Evolutionary conservation across 2,329 filamentous ascomycete genomes (phyloP).

Genomic region (Xylaria sp.): DNA sequence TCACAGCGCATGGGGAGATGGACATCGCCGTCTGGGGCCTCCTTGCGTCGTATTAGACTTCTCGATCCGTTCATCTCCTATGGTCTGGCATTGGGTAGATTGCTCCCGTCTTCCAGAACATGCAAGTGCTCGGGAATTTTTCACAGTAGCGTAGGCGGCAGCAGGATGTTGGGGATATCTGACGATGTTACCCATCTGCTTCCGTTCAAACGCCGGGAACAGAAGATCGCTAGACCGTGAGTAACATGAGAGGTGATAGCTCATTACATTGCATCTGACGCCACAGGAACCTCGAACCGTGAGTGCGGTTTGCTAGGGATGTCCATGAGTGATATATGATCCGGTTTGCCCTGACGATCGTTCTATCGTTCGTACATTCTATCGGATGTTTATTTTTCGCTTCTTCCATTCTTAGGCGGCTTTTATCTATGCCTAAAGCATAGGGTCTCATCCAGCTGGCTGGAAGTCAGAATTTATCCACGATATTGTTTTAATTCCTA

Average conservation of each 20-base stretch:
- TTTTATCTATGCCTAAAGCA: conserved; percentile 9
- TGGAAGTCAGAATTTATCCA: conserved; percentile 25
- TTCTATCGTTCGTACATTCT: conserved; percentile 5
- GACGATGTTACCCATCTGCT: conserved; percentile 13
- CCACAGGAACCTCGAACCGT: background rate
- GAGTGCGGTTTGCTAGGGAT: background rate
- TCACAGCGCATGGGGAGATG: conserved; percentile 20
- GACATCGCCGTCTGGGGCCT: background rate
- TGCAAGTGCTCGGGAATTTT: conserved; percentile 11
- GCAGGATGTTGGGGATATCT: conserved; percentile 9
- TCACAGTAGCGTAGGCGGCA: conserved; percentile 16
- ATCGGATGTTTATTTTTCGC: conserved; percentile 8
- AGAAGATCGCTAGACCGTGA: conserved; percentile 9
- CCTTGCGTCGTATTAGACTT: conserved; percentile 10
- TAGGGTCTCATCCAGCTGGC: conserved; percentile 34
- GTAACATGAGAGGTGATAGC: conserved; percentile 8
- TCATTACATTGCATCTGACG: background rate
- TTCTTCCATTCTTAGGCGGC: conserved; percentile 13
- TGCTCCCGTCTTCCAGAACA: conserved; percentile 1
- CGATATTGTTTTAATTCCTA: conserved; percentile 29
- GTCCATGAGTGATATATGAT: conserved; percentile 20
- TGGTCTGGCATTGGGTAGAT: conserved; percentile 4
- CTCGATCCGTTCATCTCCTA: conserved; percentile 5
- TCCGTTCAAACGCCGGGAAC: conserved; percentile 14
- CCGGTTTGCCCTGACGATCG: conserved; percentile 8